Conservation (phyloP, 176 grass and related monocot genomes). For the Oryza rufipogon region DNA sequence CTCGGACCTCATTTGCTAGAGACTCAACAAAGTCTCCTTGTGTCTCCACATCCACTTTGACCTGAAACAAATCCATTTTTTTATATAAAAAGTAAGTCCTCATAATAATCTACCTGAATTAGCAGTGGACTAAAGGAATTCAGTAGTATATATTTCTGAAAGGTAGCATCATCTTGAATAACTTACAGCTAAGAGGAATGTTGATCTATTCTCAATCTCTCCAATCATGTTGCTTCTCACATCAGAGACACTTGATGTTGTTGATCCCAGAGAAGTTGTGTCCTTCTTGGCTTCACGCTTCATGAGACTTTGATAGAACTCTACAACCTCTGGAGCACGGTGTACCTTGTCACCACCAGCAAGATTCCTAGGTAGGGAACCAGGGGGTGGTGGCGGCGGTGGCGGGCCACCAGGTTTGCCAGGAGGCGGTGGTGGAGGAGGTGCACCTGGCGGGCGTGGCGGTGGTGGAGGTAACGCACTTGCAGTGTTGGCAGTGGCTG, state of each 20-base stretch:
- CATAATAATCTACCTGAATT: background rate
- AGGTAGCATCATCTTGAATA: background rate
- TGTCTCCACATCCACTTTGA: conserved; percentile 97
- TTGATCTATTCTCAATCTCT: conserved; percentile 92
- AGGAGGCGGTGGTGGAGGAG: conserved; percentile 72
- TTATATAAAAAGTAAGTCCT: background rate
- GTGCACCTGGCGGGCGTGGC: conserved; percentile 55
- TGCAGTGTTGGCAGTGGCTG: conserved; percentile 37
- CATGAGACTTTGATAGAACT: conserved; percentile 96
- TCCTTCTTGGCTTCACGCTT: conserved; percentile 93
- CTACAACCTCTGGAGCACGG: conserved; percentile 81
- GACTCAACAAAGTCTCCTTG: conserved; percentile 90
- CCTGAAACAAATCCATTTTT: conserved; percentile 56
- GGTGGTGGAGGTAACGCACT: conserved; percentile 23
- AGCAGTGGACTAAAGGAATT: conserved; percentile 9
- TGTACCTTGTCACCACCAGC: conserved; percentile 79
- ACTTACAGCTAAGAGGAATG: conserved; percentile 94
- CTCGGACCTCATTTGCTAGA: conserved; percentile 48
- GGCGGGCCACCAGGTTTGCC: conserved; percentile 58
- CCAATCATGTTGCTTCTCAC: conserved; percentile 89
- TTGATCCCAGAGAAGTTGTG: conserved; percentile 54
- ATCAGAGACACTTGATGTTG: conserved; percentile 65
- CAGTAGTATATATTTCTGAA: conserved; percentile 12
- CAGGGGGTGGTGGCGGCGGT: conserved; percentile 58
- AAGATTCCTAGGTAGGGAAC: conserved; percentile 45